Evolutionary conservation across 108 stramenopile genomes (phyloP).

Genomic region (Nitzschia palea): DNA sequence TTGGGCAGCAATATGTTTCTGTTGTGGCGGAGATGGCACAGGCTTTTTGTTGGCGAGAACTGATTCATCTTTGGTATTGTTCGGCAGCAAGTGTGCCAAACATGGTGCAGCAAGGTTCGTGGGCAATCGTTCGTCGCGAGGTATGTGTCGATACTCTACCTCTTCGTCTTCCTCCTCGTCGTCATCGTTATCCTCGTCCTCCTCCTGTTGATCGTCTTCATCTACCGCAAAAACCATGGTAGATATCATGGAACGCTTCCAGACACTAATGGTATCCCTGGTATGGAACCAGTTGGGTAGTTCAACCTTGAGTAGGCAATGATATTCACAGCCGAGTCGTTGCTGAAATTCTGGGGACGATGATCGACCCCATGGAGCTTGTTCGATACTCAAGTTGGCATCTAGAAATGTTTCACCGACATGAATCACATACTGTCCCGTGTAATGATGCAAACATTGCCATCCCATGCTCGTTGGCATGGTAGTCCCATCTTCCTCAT

Average conservation of each 20-base stretch:
- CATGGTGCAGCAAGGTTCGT: conserved; percentile 45
- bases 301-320: conserved; percentile 74
- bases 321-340: conserved; percentile 72
- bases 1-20: too few relatives aligned
- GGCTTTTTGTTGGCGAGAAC: too few relatives aligned
- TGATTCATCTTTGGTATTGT: too few relatives aligned
- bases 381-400: conserved; percentile 58
- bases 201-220: conserved; percentile 71
- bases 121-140: conserved; percentile 70
- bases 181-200: conserved; percentile 52
- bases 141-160: conserved; percentile 73
- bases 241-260: conserved; percentile 79
- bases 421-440: conserved; percentile 78
- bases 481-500: conserved; percentile 12
- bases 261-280: conserved; percentile 75
- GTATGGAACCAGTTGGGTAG: conserved; percentile 84
- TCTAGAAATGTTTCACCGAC: conserved; percentile 82
- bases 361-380: conserved; percentile 88
- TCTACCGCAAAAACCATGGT: conserved; percentile 70
- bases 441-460: conserved; percentile 73
- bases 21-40: too few relatives aligned
- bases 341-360: conserved; percentile 79
- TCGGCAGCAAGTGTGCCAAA: conserved; percentile 30
- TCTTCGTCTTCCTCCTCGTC: conserved; percentile 55
- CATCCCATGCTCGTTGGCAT: conserved; percentile 55